phyloP scores from a whole-genome alignment of 768 basidiomycete genomes.

The Leccinum sublutescens region DNA sequence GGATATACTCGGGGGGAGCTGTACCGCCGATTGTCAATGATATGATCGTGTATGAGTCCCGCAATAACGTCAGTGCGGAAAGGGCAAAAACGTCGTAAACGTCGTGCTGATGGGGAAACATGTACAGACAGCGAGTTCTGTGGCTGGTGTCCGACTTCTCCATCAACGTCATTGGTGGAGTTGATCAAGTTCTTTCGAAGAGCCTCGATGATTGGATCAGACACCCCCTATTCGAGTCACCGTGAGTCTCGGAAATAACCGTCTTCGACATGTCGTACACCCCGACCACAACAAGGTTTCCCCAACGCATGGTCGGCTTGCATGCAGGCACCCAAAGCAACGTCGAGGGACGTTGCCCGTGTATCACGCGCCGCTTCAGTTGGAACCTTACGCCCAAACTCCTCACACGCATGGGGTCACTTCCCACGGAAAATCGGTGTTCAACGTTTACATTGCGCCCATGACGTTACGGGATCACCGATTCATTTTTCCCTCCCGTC shows the following conservation, averaged over 20 bases:
- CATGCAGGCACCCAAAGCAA: slow-evolving; percentile 39
- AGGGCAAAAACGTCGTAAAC: neutral
- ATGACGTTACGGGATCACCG: neutral
- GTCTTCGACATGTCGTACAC: slow-evolving; percentile 1
- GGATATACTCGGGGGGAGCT: neutral
- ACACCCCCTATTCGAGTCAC: slow-evolving; percentile 38
- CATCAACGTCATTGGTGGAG: neutral
- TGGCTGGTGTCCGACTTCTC: neutral
- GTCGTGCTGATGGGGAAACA: slow-evolving; percentile 38
- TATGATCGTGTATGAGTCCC: neutral
- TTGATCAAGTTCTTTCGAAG: slow-evolving; percentile 19
- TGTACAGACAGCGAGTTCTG: slow-evolving; percentile 29
- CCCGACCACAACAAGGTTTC: slow-evolving; percentile 37
- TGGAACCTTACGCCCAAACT: slow-evolving; percentile 50
- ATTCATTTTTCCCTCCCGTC: neutral
- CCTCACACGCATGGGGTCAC: neutral
- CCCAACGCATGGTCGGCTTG: slow-evolving; percentile 37
- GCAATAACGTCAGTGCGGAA: neutral
- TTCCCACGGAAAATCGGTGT: slow-evolving; percentile 44
- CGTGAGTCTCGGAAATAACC: slow-evolving; percentile 26
- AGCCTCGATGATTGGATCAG: slow-evolving; percentile 26
- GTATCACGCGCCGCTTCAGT: slow-evolving; percentile 50
- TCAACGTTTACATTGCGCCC: neutral
- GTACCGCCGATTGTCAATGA: neutral
- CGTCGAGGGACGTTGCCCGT: neutral